A percentile compares a stretch with the other conserved stretches of the same genome.
These are phyloP conservation scores for Botrytis medusae DNA, from an alignment of 2,329 filamentous ascomycete genomes.

Conservation along the genomic window DNA sequence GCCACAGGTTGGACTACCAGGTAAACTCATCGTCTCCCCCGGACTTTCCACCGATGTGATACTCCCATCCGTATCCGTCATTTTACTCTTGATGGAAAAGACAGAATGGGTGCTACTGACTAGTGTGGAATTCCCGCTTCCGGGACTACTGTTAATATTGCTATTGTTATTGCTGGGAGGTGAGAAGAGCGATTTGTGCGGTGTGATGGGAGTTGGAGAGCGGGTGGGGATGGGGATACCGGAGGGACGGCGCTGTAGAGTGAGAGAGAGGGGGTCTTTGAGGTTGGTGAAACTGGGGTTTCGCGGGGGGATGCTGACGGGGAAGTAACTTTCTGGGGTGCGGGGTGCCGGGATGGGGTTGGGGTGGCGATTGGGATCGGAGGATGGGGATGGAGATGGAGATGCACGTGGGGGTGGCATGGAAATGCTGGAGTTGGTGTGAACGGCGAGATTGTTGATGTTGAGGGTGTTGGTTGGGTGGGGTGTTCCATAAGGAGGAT, in stretches of 20 bases:
- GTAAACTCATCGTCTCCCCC: constrained; percentile 24
- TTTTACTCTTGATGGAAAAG: constrained; percentile 26
- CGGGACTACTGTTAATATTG: constrained; percentile 14
- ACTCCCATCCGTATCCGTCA: constrained; percentile 27
- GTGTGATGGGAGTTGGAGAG: constrained; percentile 27
- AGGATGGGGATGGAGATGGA: neutral
- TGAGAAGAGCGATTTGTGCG: constrained; percentile 6
- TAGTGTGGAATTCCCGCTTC: constrained; percentile 28
- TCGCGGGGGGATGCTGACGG: neutral
- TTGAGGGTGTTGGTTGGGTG: constrained; percentile 20
- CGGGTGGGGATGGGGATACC: constrained; percentile 21
- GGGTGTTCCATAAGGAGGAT: constrained; percentile 1
- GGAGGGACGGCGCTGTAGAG: constrained; percentile 6
- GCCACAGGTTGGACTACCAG: constrained; percentile 24
- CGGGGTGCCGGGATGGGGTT: neutral
- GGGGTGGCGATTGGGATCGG: neutral
- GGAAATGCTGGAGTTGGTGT: neutral
- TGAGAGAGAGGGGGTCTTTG: neutral
- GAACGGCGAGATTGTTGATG: neutral
- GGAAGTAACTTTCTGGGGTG: constrained; percentile 6
- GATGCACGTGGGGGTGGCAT: too few species aligned
- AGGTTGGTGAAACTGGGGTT: constrained; percentile 23
- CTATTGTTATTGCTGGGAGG: neutral
- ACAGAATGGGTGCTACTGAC: constrained; percentile 28
- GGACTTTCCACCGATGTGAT: constrained; percentile 26